Evolutionary conservation across 169 alveolate genomes (phyloP), one percentile per base, ranked within the genome.

Genomic region (Babesia caballi): DNA sequence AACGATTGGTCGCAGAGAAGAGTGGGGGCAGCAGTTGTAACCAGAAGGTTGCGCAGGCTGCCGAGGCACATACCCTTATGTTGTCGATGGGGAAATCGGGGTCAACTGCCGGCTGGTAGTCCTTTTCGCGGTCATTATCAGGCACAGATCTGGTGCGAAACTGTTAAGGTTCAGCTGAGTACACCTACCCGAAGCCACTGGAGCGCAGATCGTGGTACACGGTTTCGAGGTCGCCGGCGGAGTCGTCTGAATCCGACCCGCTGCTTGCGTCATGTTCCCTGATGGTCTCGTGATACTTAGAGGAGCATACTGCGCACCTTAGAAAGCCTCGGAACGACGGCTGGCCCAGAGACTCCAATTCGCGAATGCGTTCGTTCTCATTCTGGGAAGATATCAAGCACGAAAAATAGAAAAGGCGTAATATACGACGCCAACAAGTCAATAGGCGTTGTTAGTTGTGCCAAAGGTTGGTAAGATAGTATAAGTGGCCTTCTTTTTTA

Each of bases 61-160:
- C n/a, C 44, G 30, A 27, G 11, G 11, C 19, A 42, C 61, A 2
- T 41, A 75, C 85, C 68, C 87, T n/a, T 3, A 78, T 56, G 68
- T 78, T 78, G 68, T 78, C 87, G 15, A 63, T 30, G 25, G 73
- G 73, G 60, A 63, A 44, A 5, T 63, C 51, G 32, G 73, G 73
- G 23, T 63, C 73, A n/a, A 49, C 42, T n/a, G 54, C 52, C 4
- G 73, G 61, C 33, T 47, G 58, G 36, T 32, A 28, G 5, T 63
- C 60, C 60, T 47, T 63, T 6, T 63, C 73, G 5, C 9, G 23
- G 17, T 36, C 60, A 27, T 35, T 4, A 8, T 49, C 58, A 23
- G 52, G 23, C 0, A 17, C 19, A 27, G 41, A 6, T 1, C 27
- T 27, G 33, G 32, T 44, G 46, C 0, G 15, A 49, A 38, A 23